phyloP scores from a whole-genome alignment of 345 rosid species.

The Ricinus communis region DNA sequence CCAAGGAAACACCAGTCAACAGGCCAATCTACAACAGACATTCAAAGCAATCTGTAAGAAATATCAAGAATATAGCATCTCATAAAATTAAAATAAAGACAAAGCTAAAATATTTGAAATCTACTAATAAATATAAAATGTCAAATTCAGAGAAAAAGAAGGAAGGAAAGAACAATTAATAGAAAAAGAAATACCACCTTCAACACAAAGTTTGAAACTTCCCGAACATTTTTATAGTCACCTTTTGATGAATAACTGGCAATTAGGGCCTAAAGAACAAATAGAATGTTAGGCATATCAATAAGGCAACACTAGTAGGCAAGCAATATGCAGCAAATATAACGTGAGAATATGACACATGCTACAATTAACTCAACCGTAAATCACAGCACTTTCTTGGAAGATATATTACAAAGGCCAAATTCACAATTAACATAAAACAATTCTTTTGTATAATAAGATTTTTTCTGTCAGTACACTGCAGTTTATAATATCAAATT shows the following conservation, averaged over 20 bases:
- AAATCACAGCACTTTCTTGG: neutral
- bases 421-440: neutral
- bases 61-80: slow-evolving; percentile 3
- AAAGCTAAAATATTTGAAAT: neutral
- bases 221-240: slow-evolving; percentile 64
- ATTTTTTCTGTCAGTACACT: neutral
- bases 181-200: slow-evolving; percentile 40
- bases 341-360: neutral
- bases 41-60: slow-evolving; percentile 11
- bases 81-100: neutral
- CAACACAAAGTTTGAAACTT: slow-evolving; percentile 64
- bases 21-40: slow-evolving; percentile 68
- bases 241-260: slow-evolving; percentile 76
- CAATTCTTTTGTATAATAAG: neutral
- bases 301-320: neutral
- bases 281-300: neutral
- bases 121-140: neutral
- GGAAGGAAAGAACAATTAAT: neutral
- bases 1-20: slow-evolving; percentile 61
- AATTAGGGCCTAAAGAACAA: slow-evolving; percentile 58
- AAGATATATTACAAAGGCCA: neutral
- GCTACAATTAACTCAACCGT: neutral
- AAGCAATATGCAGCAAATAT: neutral
- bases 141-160: neutral
- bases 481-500: neutral